Evolutionary conservation across 2,329 filamentous ascomycete genomes (phyloP), one percentile per base, ranked within the genome.

Genomic region (Grosmannia serpens): DNA sequence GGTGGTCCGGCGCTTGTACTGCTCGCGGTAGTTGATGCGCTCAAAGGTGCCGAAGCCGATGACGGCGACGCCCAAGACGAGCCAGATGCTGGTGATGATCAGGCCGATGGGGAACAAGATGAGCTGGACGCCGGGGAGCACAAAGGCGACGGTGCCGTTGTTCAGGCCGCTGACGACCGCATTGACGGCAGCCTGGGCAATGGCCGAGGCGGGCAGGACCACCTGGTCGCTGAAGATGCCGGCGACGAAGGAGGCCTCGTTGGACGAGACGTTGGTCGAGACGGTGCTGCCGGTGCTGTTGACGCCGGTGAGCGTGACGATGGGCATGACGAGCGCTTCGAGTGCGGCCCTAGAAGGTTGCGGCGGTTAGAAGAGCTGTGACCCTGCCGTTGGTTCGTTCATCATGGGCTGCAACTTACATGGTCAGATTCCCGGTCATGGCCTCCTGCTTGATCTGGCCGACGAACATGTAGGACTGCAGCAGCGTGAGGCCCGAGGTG

Each of bases 71-170:
- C 85, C 81, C 24, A 87, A 61, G 0, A 78, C 62, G 2, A 82
- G 70, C 85, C 87, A 91, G 15, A 79, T 66, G 46, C 78, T 73
- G 2, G 81, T 86, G 65, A 91, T 77, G 63, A 88, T 73, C n/a
- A 86, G 73, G 22, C 87, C 87, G 33, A 86, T 74, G 9, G 87
- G 87, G 70, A 88, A 85, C 61, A 89, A 81, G 65, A 87, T 75
- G 57, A 90, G 77, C 61, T 81, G 78, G 46, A 82, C 78, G 51
- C 87, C 87, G 0, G 87, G 87, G 1, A 91, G 73, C 17, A 88
- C 75, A 64, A 90, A 90, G 1, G 85, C 82, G 13, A 80, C 75
- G 17, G 77, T 79, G 62, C 77, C 76, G 65, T 80, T 79, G 55
- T 66, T 65, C 27, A 84, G 70, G 4, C 69, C 71, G 0, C 67